These are phyloP conservation scores for Camelina sativa DNA, from an alignment of 345 rosid species.

Conservation along the genomic window DNA sequence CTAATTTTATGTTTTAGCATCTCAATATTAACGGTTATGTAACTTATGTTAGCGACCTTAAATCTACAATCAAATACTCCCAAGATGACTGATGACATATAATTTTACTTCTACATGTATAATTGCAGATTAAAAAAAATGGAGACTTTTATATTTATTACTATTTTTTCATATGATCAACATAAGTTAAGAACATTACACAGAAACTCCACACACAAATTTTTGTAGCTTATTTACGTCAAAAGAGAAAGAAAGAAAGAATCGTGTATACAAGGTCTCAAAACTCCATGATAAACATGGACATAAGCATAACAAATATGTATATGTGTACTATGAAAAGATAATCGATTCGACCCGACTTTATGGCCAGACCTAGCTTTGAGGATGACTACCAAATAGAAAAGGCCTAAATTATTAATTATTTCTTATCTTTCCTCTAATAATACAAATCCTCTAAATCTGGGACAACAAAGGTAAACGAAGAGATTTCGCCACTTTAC, in stretches of 20 bases:
- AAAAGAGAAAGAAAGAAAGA: too few species aligned
- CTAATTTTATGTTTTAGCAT: slow-evolving; percentile 11
- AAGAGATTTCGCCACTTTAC: not conserved
- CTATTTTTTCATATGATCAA: not conserved
- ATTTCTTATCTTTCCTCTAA: not conserved
- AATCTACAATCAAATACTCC: too few species aligned
- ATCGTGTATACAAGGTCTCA: not conserved
- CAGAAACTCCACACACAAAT: not conserved
- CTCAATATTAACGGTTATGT: not conserved
- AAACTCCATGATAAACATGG: not conserved
- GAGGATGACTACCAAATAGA: not conserved
- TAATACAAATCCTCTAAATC: not conserved
- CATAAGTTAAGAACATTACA: not conserved
- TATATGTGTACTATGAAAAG: too few species aligned
- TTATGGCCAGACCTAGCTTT: too few species aligned
- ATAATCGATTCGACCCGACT: too few species aligned
- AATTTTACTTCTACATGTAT: not conserved
- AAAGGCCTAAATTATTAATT: not conserved
- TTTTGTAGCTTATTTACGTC: not conserved
- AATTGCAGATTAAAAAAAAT: too few species aligned
- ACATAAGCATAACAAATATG: too few species aligned
- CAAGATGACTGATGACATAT: too few species aligned
- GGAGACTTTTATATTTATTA: too few species aligned
- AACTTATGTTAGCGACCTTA: not conserved
- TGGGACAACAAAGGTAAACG: not conserved